Percentiles rank a stretch among this genome's conserved stretches.
Evolutionary conservation across 2,329 filamentous ascomycete species (phyloP).

Genomic region (Thielaviopsis ethacetica): DNA sequence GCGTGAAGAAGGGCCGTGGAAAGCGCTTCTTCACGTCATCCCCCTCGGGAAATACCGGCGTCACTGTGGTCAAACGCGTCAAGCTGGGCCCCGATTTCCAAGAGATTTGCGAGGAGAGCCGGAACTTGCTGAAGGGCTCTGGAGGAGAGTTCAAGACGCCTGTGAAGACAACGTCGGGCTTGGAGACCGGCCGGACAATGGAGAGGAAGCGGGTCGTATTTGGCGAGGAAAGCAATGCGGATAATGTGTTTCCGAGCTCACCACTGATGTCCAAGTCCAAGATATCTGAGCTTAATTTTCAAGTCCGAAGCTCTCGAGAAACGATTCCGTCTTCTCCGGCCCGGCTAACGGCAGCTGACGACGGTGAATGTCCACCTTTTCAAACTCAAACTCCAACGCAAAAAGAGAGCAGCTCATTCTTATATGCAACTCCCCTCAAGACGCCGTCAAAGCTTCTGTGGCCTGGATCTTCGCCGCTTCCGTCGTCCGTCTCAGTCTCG

Average conservation of each 20-base stretch:
- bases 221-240: not conserved
- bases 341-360: not conserved
- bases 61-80: not conserved
- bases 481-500: not conserved
- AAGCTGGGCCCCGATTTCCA: not conserved
- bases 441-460: not conserved
- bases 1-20: constrained; percentile 14
- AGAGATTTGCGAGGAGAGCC: not conserved
- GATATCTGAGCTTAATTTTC: not conserved
- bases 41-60: not conserved
- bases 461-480: not conserved
- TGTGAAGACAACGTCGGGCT: not conserved
- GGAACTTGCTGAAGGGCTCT: not conserved
- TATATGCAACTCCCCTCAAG: not conserved
- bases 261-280: not conserved
- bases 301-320: not conserved
- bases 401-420: not conserved
- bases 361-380: not conserved
- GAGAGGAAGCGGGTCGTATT: not conserved
- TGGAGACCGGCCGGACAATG: not conserved
- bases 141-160: not conserved
- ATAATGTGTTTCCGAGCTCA: not conserved
- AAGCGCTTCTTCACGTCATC: constrained; percentile 8
- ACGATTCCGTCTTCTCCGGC: not conserved
- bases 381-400: not conserved